Percentiles rank a stretch among this genome's conserved stretches.
Evolutionary conservation across 2,329 filamentous ascomycete species (phyloP).

Genomic region (Periglandula ipomoeae): DNA sequence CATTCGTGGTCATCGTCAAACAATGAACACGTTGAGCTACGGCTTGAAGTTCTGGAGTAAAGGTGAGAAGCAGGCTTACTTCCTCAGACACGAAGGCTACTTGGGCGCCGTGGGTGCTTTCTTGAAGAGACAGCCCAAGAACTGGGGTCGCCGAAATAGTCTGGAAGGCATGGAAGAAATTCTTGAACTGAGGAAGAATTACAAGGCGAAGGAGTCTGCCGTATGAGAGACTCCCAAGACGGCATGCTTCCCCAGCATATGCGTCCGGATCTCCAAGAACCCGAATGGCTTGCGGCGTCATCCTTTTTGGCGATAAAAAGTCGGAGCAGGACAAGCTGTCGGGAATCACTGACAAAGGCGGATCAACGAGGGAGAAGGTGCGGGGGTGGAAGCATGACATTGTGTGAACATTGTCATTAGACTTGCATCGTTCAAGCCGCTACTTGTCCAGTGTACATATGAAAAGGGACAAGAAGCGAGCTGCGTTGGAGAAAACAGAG

Average conservation of each 20-base stretch:
- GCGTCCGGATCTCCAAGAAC: no score
- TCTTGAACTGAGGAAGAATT: slow-evolving; percentile 19
- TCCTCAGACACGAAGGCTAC: slow-evolving; percentile 91
- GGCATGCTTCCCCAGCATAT: no score
- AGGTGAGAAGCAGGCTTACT: slow-evolving; percentile 89
- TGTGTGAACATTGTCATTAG: no score
- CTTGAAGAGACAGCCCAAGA: slow-evolving; percentile 77
- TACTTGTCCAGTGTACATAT: no score
- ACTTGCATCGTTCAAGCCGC: no score
- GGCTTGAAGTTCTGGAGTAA: slow-evolving; percentile 98
- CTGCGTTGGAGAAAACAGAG: no score
- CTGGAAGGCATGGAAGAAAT: slow-evolving; percentile 44
- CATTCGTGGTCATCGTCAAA: slow-evolving; percentile 91
- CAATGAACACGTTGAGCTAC: slow-evolving; percentile 94
- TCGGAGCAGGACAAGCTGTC: neutral
- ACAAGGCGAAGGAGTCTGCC: slow-evolving; percentile 7
- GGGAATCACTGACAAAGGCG: neutral
- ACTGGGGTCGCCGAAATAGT: slow-evolving; percentile 82
- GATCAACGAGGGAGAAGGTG: neutral
- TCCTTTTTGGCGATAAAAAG: neutral
- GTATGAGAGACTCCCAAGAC: neutral
- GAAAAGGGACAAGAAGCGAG: no score
- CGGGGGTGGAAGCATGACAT: neutral
- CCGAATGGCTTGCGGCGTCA: neutral
- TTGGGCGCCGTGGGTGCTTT: slow-evolving; percentile 91